Evolutionary conservation across 2,329 filamentous ascomycete genomes (phyloP).

Genomic region (Penicillium sp.): DNA sequence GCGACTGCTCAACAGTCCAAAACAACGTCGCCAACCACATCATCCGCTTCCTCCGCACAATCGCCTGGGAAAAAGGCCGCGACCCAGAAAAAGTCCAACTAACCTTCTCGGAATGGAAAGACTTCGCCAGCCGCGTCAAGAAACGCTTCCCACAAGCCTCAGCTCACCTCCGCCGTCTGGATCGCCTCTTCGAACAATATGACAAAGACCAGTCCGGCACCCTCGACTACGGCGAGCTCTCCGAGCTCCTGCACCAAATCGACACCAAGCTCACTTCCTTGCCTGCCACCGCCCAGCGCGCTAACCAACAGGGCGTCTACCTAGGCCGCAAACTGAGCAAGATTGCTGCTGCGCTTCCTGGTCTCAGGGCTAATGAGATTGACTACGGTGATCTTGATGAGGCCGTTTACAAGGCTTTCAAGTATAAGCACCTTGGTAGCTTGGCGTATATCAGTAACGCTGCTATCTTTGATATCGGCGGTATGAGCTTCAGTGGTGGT

Average conservation of each 20-base stretch:
- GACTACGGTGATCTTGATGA: conserved; percentile 87
- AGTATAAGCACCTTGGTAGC: conserved; percentile 87
- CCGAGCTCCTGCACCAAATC: conserved; percentile 84
- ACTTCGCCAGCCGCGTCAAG: conserved; percentile 76
- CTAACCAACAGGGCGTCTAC: conserved; percentile 92
- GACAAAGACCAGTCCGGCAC: conserved; percentile 92
- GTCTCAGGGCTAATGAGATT: conserved; percentile 73
- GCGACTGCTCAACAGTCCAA: conserved; percentile 93
- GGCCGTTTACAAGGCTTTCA: conserved; percentile 87
- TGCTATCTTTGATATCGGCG: conserved; percentile 86
- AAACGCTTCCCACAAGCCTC: conserved; percentile 87
- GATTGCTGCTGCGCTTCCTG: conserved; percentile 71
- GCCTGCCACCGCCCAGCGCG: conserved; percentile 91
- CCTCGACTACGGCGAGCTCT: conserved; percentile 87
- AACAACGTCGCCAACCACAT: conserved; percentile 95
- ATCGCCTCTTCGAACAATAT: conserved; percentile 86
- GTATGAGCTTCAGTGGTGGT: conserved; percentile 74
- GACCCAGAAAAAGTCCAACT: conserved; percentile 86
- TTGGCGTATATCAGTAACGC: conserved; percentile 95
- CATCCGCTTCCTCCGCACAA: conserved; percentile 78
- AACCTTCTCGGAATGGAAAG: conserved; percentile 82
- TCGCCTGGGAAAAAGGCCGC: conserved; percentile 87
- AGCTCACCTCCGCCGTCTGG: conserved; percentile 79
- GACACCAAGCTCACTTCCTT: conserved; percentile 91
- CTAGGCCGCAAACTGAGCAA: conserved; percentile 93